phyloP scores from a whole-genome alignment of 23 red algal species.

The Gracilaria domingensis region DNA sequence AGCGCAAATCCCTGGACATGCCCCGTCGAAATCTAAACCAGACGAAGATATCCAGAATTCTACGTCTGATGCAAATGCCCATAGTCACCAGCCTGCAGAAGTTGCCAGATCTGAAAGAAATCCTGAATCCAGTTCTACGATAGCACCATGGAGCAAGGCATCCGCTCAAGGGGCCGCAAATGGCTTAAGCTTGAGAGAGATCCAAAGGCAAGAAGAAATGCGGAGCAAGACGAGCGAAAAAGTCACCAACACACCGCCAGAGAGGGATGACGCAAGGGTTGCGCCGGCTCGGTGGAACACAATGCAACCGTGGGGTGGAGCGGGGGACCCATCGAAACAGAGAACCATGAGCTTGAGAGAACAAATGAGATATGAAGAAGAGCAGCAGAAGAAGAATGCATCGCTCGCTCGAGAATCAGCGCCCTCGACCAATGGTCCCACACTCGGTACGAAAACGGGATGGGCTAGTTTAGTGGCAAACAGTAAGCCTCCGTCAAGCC shows the following conservation, averaged over 20 bases:
- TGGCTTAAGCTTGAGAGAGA: slow-evolving; percentile 69
- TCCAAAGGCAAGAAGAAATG: slow-evolving; percentile 71
- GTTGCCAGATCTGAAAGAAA: not conserved
- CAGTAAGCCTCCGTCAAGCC: slow-evolving; percentile 24
- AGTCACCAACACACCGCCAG: slow-evolving; percentile 5
- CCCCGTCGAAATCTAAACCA: not conserved
- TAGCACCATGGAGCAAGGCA: slow-evolving; percentile 75
- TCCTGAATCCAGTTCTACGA: slow-evolving; percentile 7
- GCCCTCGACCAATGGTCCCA: slow-evolving; percentile 5
- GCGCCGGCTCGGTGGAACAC: slow-evolving; percentile 44
- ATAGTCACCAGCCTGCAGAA: not conserved
- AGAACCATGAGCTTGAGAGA: slow-evolving; percentile 57
- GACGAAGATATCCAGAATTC: not conserved
- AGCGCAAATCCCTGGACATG: not conserved
- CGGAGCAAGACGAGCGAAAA: slow-evolving; percentile 63
- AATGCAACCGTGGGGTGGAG: slow-evolving; percentile 70
- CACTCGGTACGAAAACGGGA: slow-evolving; percentile 52
- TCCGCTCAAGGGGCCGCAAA: slow-evolving; percentile 36
- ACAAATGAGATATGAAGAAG: slow-evolving; percentile 74
- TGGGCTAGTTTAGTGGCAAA: slow-evolving; percentile 78
- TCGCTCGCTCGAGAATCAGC: slow-evolving; percentile 26
- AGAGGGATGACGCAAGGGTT: slow-evolving; percentile 42
- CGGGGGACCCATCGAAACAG: slow-evolving; percentile 44
- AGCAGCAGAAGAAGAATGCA: slow-evolving; percentile 44
- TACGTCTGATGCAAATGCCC: not conserved